Evolutionary conservation across 805 yeast genomes (phyloP).

Genomic region (Cyberlindnera maclurae): DNA sequence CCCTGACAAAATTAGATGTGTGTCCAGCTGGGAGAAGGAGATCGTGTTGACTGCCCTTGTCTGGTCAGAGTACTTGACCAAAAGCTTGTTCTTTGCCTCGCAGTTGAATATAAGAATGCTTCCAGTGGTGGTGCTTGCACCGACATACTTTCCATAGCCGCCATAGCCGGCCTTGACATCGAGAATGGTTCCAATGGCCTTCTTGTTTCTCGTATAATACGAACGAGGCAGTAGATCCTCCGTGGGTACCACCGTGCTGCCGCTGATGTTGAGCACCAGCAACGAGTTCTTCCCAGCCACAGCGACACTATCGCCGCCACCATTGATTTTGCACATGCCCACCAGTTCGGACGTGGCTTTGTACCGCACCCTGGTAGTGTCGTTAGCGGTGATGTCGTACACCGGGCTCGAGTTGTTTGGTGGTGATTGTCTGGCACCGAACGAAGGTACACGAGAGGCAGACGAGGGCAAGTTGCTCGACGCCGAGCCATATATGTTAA

Average conservation of each 20-base stretch:
- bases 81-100: constrained; percentile 21
- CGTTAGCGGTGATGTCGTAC: constrained; percentile 3
- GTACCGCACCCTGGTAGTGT: constrained; percentile 17
- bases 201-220: constrained; percentile 24
- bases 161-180: constrained; percentile 39
- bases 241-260: constrained; percentile 24
- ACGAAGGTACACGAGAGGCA: constrained; percentile 9
- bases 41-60: constrained; percentile 40
- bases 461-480: constrained; percentile 17
- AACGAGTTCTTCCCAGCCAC: constrained; percentile 37
- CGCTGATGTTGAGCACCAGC: constrained; percentile 29
- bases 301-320: constrained; percentile 23
- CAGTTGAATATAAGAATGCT: constrained; percentile 32
- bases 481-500: constrained; percentile 45
- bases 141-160: constrained; percentile 31
- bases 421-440: constrained; percentile 12
- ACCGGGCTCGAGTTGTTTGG: constrained; percentile 13
- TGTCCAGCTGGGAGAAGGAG: constrained; percentile 32
- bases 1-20: constrained; percentile 45
- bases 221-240: constrained; percentile 29
- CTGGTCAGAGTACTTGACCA: constrained; percentile 32
- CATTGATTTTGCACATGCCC: constrained; percentile 17
- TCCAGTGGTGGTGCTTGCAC: constrained; percentile 41
- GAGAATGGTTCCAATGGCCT: constrained; percentile 33
- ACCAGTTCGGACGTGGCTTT: constrained; percentile 27